Conservation (phyloP, 805 yeast species). For the Candida golubevii region DNA sequence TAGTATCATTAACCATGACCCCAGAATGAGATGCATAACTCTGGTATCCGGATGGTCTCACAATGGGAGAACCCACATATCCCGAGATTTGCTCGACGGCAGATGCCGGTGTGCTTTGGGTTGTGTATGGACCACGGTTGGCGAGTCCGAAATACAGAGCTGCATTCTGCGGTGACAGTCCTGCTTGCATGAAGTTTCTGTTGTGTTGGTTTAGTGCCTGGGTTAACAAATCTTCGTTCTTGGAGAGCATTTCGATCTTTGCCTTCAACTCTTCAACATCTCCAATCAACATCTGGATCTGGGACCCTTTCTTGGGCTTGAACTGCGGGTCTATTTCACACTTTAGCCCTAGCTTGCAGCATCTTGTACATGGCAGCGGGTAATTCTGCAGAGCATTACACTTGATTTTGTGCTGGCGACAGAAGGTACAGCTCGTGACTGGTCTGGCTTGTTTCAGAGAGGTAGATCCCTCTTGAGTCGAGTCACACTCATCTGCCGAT, state of each 20-base stretch:
- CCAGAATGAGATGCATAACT: constrained; percentile 1
- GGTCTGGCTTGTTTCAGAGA: constrained; percentile 51
- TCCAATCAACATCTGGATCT: constrained; percentile 74
- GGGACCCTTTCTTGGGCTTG: constrained; percentile 88
- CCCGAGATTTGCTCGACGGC: constrained; percentile 17
- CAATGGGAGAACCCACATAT: constrained; percentile 6
- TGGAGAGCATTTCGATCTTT: constrained; percentile 59
- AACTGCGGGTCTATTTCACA: constrained; percentile 92
- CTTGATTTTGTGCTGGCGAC: constrained; percentile 90
- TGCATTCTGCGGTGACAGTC: constrained; percentile 7
- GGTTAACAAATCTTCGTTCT: constrained; percentile 64
- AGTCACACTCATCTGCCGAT: constrained; percentile 2
- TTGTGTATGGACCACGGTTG: constrained; percentile 3
- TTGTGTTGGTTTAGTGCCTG: constrained; percentile 53
- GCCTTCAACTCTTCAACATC: constrained; percentile 79
- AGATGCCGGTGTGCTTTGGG: constrained; percentile 11
- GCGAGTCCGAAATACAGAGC: constrained; percentile 6
- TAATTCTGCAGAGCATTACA: constrained; percentile 85
- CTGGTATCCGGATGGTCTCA: neutral
- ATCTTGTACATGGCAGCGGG: constrained; percentile 79
- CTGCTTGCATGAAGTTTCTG: constrained; percentile 20
- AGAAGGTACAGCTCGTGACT: constrained; percentile 89
- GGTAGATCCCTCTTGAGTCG: neutral
- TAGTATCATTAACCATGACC: constrained; percentile 10
- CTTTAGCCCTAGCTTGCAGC: constrained; percentile 70